Evolutionary conservation across 2,329 filamentous ascomycete species (phyloP).

Genomic region (Coniochaeta ligniaria): DNA sequence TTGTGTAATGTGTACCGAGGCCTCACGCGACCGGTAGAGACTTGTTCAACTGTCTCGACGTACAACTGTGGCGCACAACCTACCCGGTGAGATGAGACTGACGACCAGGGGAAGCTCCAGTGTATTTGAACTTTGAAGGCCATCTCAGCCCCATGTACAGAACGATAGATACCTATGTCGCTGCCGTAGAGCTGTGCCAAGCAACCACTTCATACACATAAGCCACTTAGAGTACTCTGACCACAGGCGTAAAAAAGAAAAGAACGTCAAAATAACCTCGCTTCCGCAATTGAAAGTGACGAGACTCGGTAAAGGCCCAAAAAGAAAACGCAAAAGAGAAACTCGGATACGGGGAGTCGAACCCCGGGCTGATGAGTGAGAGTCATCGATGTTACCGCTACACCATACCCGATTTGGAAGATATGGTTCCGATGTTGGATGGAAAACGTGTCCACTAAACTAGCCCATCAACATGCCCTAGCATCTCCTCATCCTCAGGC

Average conservation of each 20-base stretch:
- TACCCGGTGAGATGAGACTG: not conserved
- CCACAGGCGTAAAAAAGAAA: too few species aligned
- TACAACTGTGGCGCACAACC: not conserved
- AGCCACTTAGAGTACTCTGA: too few species aligned
- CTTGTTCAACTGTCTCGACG: not conserved
- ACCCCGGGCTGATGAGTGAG: conserved; percentile 3
- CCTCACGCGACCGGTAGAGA: not conserved
- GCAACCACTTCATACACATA: too few species aligned
- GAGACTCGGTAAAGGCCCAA: too few species aligned
- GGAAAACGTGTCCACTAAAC: not conserved
- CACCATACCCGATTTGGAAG: conserved; percentile 1
- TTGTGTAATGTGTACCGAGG: not conserved
- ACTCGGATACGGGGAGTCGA: conserved; percentile 3
- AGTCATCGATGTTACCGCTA: conserved; percentile 4
- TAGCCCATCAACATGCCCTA: not conserved
- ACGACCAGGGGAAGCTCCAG: too few species aligned
- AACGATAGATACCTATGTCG: too few species aligned
- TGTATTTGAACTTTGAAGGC: too few species aligned
- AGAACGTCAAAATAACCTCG: too few species aligned
- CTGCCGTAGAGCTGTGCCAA: too few species aligned
- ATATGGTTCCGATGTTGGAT: conserved; percentile 1
- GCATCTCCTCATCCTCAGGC: too few species aligned
- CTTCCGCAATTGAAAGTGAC: too few species aligned
- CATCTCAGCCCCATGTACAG: too few species aligned
- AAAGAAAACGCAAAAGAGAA: not conserved